Conservation (phyloP, 2,329 filamentous ascomycete genomes). For the Colletotrichum sp. region DNA sequence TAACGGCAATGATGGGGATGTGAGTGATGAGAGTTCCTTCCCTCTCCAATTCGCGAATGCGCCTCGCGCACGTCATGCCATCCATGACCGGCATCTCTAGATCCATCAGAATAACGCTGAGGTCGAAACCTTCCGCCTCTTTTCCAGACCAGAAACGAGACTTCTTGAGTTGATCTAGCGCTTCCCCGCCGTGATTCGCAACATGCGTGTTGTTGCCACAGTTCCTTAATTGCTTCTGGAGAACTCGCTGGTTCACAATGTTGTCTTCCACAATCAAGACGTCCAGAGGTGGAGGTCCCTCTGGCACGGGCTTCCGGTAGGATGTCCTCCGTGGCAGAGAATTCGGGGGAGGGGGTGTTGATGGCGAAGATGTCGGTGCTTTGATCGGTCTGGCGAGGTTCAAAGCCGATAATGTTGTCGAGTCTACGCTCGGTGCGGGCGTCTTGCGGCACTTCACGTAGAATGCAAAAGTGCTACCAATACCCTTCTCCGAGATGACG, state of each 20-base stretch:
- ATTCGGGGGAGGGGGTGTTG: slow-evolving; percentile 4
- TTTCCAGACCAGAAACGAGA: slow-evolving; percentile 62
- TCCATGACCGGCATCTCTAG: slow-evolving; percentile 87
- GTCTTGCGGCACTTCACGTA: slow-evolving; percentile 73
- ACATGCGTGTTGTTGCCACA: slow-evolving; percentile 65
- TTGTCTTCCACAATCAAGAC: slow-evolving; percentile 74
- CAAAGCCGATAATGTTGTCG: slow-evolving; percentile 39
- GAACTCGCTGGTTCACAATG: slow-evolving; percentile 68
- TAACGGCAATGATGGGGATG: slow-evolving; percentile 84
- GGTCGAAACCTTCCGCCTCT: slow-evolving; percentile 52
- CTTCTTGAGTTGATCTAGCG: slow-evolving; percentile 60
- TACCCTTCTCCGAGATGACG: slow-evolving; percentile 68
- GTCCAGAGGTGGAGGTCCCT: slow-evolving; percentile 34
- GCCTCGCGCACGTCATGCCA: slow-evolving; percentile 73
- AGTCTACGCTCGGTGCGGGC: slow-evolving; percentile 40
- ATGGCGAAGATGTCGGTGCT: slow-evolving; percentile 19
- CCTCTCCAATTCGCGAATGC: slow-evolving; percentile 71
- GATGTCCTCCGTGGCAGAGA: neutral
- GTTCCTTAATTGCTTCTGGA: slow-evolving; percentile 66
- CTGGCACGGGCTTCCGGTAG: neutral
- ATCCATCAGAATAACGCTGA: slow-evolving; percentile 79
- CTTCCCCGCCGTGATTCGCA: slow-evolving; percentile 69
- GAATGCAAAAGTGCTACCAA: slow-evolving; percentile 78
- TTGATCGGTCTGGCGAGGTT: slow-evolving; percentile 31
- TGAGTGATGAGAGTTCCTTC: slow-evolving; percentile 66